A percentile compares a stretch with the other conserved stretches of the same genome.
phyloP scores from a whole-genome alignment of 805 yeast species.

The Diddensiella transvaalensis region DNA sequence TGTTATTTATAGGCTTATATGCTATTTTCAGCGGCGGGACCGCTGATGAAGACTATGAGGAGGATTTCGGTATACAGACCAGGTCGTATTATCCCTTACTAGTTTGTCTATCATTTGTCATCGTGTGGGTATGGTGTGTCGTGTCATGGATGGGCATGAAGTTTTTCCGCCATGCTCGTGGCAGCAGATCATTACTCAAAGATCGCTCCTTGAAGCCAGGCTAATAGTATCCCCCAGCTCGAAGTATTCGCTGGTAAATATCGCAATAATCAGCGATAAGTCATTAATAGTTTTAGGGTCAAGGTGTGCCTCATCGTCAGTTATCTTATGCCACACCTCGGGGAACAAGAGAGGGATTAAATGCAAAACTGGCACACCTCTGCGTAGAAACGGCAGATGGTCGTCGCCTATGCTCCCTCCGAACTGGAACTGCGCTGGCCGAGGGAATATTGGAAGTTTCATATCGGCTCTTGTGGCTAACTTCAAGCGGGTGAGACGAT shows the following conservation, averaged over 20 bases:
- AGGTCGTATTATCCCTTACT: conserved; percentile 38
- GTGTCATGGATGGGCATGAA: conserved; percentile 79
- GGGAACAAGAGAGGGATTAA: conserved; percentile 54
- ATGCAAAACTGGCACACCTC: conserved; percentile 49
- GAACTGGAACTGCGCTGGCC: conserved; percentile 14
- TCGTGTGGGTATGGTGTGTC: conserved; percentile 65
- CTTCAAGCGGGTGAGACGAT: conserved; percentile 21
- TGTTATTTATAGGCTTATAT: conserved; percentile 13
- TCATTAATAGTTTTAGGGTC: conserved; percentile 40
- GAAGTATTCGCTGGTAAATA: conserved; percentile 37
- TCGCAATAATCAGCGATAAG: conserved; percentile 44
- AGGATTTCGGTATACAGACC: conserved; percentile 37
- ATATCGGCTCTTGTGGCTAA: conserved; percentile 8
- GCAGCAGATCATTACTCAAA: conserved; percentile 36
- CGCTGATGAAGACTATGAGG: conserved; percentile 22
- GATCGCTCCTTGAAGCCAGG: conserved; percentile 10
- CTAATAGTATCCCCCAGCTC: conserved; percentile 16
- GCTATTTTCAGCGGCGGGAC: conserved; percentile 13
- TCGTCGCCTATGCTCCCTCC: conserved; percentile 44
- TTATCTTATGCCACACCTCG: conserved; percentile 47
- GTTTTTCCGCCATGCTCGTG: conserved; percentile 74
- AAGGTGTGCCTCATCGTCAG: conserved; percentile 44
- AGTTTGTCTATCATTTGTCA: conserved; percentile 34
- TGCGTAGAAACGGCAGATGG: conserved; percentile 48
- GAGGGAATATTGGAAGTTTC: conserved; percentile 17